Evolutionary conservation across 495 filamentous ascomycete species (phyloP), one percentile per base, ranked within the genome.

Genomic region (Penicillium bovifimosum): DNA sequence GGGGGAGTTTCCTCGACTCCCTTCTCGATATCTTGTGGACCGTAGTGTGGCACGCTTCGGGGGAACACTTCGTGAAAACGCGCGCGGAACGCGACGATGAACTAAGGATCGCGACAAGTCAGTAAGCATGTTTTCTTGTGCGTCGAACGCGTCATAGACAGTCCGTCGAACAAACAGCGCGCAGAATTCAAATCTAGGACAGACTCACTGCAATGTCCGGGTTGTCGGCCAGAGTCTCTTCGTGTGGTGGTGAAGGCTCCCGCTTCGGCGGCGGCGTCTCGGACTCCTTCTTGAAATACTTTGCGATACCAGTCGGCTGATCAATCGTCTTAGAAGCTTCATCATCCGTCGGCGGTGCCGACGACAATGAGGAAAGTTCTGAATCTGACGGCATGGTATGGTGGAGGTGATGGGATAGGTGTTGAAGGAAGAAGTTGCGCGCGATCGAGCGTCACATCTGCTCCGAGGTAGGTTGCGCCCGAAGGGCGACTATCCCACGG

Each of bases 31-130:
- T 98, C 93, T 70, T 98, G 93, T 18, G 92, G 92, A 18, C 93
- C 93, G 51, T 91, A 86, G 63, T 96, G 88, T 48, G 86, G 76
- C 7, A 95, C 73, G 34, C 87, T 90, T 65, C 90, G 89, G 29
- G 90, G 86, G 55, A 98, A 91, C 52, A 81, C 86, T 36, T 95
- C 90, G 66, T 79, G 84, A 66, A 97, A 97, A 62, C 93, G 88
- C 70, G 88, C 84, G 65, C 92, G 86, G 69, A 96, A 98, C 89
- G 91, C 96, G 58, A 96, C 88, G 69, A 98, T 89, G 69, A 98
- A 95, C 91, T 96, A 69, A 35, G 45, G 50, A 61, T 66, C 73
- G 61, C 59, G 63, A 71, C 55, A 52, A 55, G 58, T 72, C 54
- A 73, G 72, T 57, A 62, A 71, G 64, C 68, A 64, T 62, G 59